phyloP scores from a whole-genome alignment of 2,329 filamentous ascomycete genomes.

The Fusarium staphyleae region DNA sequence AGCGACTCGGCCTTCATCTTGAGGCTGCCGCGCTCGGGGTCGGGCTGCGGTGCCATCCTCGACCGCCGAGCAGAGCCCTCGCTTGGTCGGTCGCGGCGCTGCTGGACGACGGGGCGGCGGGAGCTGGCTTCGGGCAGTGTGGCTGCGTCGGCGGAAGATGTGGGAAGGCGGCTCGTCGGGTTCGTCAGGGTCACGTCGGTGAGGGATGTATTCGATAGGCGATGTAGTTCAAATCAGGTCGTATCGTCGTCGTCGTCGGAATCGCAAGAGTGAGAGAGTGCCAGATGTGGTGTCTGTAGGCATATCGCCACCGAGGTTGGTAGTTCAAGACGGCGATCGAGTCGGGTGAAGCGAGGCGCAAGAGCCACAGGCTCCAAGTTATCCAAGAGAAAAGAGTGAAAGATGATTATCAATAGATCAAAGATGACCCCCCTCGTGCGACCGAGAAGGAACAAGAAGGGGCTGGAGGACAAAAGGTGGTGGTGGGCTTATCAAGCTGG shows the following conservation, averaged over 20 bases:
- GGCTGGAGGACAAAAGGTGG: slow-evolving; percentile 24
- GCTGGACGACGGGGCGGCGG: slow-evolving; percentile 19
- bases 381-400: neutral
- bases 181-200: slow-evolving; percentile 29
- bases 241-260: slow-evolving; percentile 23
- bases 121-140: slow-evolving; percentile 29
- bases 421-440: slow-evolving; percentile 2
- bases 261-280: slow-evolving; percentile 15
- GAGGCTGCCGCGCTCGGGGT: slow-evolving; percentile 65
- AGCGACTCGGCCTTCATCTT: slow-evolving; percentile 66
- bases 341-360: too few relatives aligned
- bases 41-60: slow-evolving; percentile 50
- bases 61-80: slow-evolving; percentile 44
- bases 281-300: slow-evolving; percentile 11
- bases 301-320: slow-evolving; percentile 32
- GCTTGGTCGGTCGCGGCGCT: slow-evolving; percentile 25
- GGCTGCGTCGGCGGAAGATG: slow-evolving; percentile 9
- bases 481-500: slow-evolving; percentile 39
- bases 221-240: slow-evolving; percentile 1
- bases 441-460: slow-evolving; percentile 26
- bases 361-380: too few relatives aligned
- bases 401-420: neutral
- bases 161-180: slow-evolving; percentile 18
- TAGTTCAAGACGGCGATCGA: slow-evolving; percentile 14
- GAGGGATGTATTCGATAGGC: slow-evolving; percentile 6